Evolutionary conservation across 495 filamentous ascomycete genomes (phyloP), one percentile per base, ranked within the genome.

Genomic region (Staphylotrichum tortipilum): DNA sequence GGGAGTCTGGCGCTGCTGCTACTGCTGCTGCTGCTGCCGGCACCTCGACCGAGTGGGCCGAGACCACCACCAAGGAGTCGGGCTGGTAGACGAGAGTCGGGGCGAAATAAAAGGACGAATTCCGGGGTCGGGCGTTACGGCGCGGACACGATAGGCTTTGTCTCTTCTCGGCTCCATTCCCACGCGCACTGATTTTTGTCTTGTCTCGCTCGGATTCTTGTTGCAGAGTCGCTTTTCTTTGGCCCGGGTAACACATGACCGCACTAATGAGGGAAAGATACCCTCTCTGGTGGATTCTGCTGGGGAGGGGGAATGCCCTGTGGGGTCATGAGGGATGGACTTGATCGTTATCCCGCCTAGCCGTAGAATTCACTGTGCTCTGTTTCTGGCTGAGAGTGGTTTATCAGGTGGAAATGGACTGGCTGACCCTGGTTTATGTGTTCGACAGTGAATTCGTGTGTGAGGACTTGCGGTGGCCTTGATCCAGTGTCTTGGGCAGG

Each of bases 231-330:
- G 7, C 19, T 19, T 50, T 30, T 21, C 54, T 44, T 50, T 61
- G 61, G 66, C 59, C 43, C 39, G 30, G 57, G 68, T 70, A 54
- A 67, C 43, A 72, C 78, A 77, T 82, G 75, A 78, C 49, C 71
- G 81, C 80, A 79, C 88, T 92, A 75, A 95, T 84, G 89, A 95
- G 87, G 89, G 89, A 95, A 95, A 95, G 89, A 95, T 87, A 92
- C 37, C 54, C 49, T 56, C 49, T 42, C 41, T 56, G 53, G 53
- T n/a, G 17, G 46, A 80, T 75, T 69, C 60, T 59, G 60, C 64
- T 59, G 57, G 67, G 49, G 58, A 68, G 79, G 84, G 87, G 86
- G 89, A 95, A 95, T 86, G 89, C 89, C 89, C 87, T 94, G 88
- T 88, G 80, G 79, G 68, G 66, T 69, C 66, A 65, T 57, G 59